Conservation (phyloP, 441 rosid species). For the Geranium incanum region DNA sequence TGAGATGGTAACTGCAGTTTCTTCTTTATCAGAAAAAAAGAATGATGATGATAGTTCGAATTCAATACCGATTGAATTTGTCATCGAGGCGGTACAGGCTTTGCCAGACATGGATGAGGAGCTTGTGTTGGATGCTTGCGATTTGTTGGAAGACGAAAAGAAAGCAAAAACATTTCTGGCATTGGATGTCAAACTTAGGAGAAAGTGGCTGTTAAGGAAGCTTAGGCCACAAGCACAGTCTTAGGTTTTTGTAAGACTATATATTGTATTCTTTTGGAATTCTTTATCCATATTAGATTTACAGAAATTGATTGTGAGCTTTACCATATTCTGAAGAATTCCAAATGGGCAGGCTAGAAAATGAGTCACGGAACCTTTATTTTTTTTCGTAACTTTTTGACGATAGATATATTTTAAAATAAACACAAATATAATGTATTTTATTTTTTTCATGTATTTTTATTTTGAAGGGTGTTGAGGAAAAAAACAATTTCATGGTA, state of each 20-base stretch:
- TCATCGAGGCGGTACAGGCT: slow-evolving; percentile 58
- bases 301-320: not conserved
- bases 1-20: slow-evolving; percentile 34
- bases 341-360: not conserved
- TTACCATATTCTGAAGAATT: not conserved
- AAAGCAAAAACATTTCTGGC: slow-evolving; percentile 83
- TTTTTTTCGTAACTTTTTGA: no score
- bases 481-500: no score
- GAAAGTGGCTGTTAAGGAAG: slow-evolving; percentile 73
- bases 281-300: not conserved
- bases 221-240: slow-evolving; percentile 24
- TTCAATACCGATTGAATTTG: slow-evolving; percentile 35
- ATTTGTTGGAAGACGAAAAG: slow-evolving; percentile 72
- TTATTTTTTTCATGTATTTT: no score
- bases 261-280: not conserved
- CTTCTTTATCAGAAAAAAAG: slow-evolving; percentile 28
- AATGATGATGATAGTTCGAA: slow-evolving; percentile 19
- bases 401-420: no score
- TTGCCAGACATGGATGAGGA: slow-evolving; percentile 69
- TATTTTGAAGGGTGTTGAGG: no score
- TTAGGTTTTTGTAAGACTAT: not conserved
- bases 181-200: slow-evolving; percentile 46
- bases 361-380: no score
- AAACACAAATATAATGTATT: no score
- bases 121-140: slow-evolving; percentile 73